These are phyloP conservation scores for Colletotrichum sp. DNA, from an alignment of 2,329 filamentous ascomycete species.

Conservation along the genomic window DNA sequence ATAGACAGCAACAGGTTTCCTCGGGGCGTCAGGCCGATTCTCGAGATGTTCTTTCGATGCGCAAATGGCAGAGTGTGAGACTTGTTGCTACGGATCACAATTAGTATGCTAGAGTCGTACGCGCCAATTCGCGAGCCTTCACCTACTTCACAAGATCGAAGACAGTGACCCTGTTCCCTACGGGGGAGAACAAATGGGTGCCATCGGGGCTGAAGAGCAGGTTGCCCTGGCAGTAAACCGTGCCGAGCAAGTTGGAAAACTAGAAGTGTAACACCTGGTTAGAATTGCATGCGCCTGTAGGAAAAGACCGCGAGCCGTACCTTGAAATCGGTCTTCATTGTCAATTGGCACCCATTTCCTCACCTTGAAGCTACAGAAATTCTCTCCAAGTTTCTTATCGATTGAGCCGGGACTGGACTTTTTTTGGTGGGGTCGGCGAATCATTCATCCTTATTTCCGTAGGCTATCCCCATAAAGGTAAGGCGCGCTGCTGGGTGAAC, in stretches of 20 bases:
- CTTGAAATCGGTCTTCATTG: constrained; percentile 99
- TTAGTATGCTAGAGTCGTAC: background rate
- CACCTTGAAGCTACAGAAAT: constrained; percentile 8
- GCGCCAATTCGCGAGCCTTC: background rate
- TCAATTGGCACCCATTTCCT: constrained; percentile 44
- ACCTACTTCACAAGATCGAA: constrained; percentile 94
- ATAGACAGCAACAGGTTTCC: constrained; percentile 92
- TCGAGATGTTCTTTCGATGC: constrained; percentile 90
- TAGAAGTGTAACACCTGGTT: constrained; percentile 39
- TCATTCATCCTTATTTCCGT: constrained; percentile 35
- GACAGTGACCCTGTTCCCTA: constrained; percentile 93
- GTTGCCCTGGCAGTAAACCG: constrained; percentile 98
- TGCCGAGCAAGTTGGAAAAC: constrained; percentile 98
- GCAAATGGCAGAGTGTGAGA: constrained; percentile 87
- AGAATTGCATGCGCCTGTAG: background rate
- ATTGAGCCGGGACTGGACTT: constrained; percentile 29
- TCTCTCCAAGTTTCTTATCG: constrained; percentile 34
- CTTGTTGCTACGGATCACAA: constrained; percentile 67
- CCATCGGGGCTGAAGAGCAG: constrained; percentile 96
- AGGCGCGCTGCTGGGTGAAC: background rate
- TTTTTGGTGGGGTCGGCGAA: constrained; percentile 33
- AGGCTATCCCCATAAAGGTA: background rate
- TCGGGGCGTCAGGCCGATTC: constrained; percentile 85
- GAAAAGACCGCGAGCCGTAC: constrained; percentile 48
- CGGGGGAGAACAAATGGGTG: constrained; percentile 91